Conservation (phyloP, 441 rosid species). For the Kokia cookei region DNA sequence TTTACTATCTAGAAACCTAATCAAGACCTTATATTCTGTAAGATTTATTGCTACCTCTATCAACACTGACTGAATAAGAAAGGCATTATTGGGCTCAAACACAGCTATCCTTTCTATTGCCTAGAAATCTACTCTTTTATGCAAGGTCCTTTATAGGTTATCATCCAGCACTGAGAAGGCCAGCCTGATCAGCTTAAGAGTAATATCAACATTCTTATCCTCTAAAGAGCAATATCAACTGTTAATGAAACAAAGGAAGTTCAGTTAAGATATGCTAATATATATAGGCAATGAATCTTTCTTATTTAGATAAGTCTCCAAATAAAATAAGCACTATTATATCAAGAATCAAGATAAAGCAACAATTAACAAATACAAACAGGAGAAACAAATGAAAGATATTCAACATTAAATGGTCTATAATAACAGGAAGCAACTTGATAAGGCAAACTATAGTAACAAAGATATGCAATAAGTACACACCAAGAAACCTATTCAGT, state of each 20-base stretch:
- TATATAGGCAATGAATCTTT: not conserved
- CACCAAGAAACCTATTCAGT: conserved; percentile 32
- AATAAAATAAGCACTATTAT: not conserved
- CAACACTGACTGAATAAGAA: not conserved
- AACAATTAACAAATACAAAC: not conserved
- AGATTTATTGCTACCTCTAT: not conserved
- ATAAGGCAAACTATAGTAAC: not conserved
- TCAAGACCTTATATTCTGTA: not conserved
- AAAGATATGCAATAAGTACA: not conserved
- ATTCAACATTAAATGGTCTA: not conserved
- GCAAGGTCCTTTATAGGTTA: not conserved
- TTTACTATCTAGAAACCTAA: not conserved
- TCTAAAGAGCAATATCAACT: not conserved
- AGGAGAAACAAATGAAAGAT: not conserved
- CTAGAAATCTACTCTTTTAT: not conserved
- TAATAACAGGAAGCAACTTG: not conserved
- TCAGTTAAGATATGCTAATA: not conserved
- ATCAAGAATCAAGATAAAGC: conserved; percentile 1
- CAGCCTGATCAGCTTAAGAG: not conserved
- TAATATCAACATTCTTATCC: not conserved
- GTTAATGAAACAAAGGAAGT: not conserved
- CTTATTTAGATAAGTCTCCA: not conserved
- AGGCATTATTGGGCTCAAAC: not conserved
- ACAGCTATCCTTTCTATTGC: not conserved
- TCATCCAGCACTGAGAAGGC: not conserved